Conservation (phyloP, 2,329 filamentous ascomycete species). For the Penicillium sp. region DNA sequence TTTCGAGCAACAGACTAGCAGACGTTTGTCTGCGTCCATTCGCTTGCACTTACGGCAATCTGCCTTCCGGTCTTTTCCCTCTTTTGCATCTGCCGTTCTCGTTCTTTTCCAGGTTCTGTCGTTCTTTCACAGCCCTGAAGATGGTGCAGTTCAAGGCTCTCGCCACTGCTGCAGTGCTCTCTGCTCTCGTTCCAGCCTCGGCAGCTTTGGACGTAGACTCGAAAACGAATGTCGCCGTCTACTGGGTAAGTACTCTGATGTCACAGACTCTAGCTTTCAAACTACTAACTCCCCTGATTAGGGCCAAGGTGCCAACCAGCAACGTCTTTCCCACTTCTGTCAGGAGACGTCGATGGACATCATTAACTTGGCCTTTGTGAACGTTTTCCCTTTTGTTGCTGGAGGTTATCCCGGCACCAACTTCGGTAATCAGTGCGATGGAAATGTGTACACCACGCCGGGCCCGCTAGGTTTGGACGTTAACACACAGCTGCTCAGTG, state of each 20-base stretch:
- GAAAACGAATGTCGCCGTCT: constrained; percentile 50
- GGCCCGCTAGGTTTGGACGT: no score
- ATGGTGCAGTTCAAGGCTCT: constrained; percentile 37
- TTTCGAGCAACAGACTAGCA: constrained; percentile 14
- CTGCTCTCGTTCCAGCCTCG: constrained; percentile 29
- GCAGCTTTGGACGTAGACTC: constrained; percentile 41
- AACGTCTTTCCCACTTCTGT: constrained; percentile 50
- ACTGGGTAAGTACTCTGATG: constrained; percentile 42
- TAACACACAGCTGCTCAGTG: constrained; percentile 40
- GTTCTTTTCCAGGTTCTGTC: constrained; percentile 33
- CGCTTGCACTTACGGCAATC: constrained; percentile 38
- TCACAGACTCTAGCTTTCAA: not conserved
- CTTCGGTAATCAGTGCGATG: constrained; percentile 54
- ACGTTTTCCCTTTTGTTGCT: constrained; percentile 47
- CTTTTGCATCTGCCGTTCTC: constrained; percentile 18
- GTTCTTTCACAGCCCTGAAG: constrained; percentile 29
- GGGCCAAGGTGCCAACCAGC: constrained; percentile 52
- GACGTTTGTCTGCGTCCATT: constrained; percentile 54
- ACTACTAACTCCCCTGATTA: constrained; percentile 20
- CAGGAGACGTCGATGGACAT: constrained; percentile 51
- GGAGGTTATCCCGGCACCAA: constrained; percentile 51
- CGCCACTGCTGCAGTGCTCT: constrained; percentile 35
- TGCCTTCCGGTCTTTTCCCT: constrained; percentile 29
- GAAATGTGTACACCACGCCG: not conserved
- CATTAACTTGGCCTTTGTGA: constrained; percentile 55